Evolutionary conservation across 2,329 filamentous ascomycete species (phyloP), one percentile per base, ranked within the genome.

Genomic region (Colletotrichum melonis): DNA sequence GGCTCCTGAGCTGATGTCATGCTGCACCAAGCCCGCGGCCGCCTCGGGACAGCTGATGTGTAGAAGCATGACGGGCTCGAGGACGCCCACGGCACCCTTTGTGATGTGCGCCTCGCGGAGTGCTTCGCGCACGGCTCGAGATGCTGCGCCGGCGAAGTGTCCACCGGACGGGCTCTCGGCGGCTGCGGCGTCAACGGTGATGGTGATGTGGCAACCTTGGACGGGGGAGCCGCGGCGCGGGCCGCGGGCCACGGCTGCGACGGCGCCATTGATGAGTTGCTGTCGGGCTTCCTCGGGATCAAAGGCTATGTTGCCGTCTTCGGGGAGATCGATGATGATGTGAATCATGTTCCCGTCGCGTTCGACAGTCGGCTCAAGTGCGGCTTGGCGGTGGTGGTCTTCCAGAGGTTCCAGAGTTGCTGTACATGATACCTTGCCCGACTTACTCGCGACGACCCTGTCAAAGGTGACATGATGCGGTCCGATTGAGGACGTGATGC

Each of bases 61-160:
- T 5, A 94, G 94, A 73, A 92, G 92, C 95, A 98, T 98, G 67
- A 99, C 94, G 1, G 97, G 97, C 80, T 99, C 97, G 84, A 98
- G 93, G 52, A 99, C 86, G 1, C 89, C 88, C 1, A 95, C 89
- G 3, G 86, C 84, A 3, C 85, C 80, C 32, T 84, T 82, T 11
- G 87, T 84, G 22, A 22, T 52, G 68, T 90, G 87, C 0, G 92
- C 90, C 22, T 90, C 87, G 63, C 89, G 89, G 1, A 98, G 88
- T 0, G 92, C 92, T 9, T 88, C 86, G 72, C 92, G 90, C 0
- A 95, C 92, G 2, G 94, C 93, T 2, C 83, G 83, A 54, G 86
- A 79, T 82, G 90, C 80, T 83, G 91, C 77, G 87, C 92, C 73
- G 87, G 95, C 83, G 87, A 94, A 78, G 90, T 95, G 81, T 86